A percentile compares a stretch with the other conserved stretches of the same genome.
These are phyloP conservation scores for slime mould (Dictyostelium discoideum) DNA, from an alignment of 78 protist species.

Conservation along the genomic window DNA sequence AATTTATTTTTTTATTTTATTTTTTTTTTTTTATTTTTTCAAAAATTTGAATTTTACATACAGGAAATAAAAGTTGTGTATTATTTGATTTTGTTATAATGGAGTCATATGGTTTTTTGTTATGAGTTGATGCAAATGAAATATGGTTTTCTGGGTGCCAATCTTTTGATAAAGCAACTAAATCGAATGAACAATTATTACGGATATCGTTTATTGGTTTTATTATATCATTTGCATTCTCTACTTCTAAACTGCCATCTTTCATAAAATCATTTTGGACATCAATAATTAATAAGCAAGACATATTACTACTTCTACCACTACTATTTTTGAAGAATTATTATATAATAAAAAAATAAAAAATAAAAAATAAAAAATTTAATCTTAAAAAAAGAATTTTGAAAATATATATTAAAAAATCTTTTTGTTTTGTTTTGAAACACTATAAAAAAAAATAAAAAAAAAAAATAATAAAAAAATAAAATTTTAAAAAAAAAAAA, in stretches of 20 bases:
- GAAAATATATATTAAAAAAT: background rate
- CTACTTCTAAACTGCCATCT: constrained; percentile 64
- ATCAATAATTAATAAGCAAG: constrained; percentile 77
- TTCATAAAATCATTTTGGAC: constrained; percentile 83
- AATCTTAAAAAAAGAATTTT: background rate
- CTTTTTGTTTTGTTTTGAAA: too few species aligned
- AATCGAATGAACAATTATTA: constrained; percentile 20
- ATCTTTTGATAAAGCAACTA: constrained; percentile 79
- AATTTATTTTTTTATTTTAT: too few species aligned
- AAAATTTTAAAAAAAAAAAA: too few species aligned
- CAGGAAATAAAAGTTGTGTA: constrained; percentile 86
- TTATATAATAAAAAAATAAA: background rate
- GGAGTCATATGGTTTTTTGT: constrained; percentile 16
- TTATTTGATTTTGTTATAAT: constrained; percentile 6
- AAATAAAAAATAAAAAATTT: background rate
- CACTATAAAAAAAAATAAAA: too few species aligned
- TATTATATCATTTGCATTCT: constrained; percentile 26
- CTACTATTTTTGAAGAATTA: background rate
- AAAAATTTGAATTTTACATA: background rate
- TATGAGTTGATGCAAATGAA: constrained; percentile 83
- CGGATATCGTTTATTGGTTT: constrained; percentile 45
- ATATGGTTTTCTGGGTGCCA: constrained; percentile 87
- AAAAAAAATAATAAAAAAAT: too few species aligned
- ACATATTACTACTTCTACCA: too few species aligned
- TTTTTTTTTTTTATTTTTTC: too few species aligned